A percentile compares a stretch with the other conserved stretches of the same genome.
phyloP scores from a whole-genome alignment of 345 rosid species.

The Eucalyptus caleyi region DNA sequence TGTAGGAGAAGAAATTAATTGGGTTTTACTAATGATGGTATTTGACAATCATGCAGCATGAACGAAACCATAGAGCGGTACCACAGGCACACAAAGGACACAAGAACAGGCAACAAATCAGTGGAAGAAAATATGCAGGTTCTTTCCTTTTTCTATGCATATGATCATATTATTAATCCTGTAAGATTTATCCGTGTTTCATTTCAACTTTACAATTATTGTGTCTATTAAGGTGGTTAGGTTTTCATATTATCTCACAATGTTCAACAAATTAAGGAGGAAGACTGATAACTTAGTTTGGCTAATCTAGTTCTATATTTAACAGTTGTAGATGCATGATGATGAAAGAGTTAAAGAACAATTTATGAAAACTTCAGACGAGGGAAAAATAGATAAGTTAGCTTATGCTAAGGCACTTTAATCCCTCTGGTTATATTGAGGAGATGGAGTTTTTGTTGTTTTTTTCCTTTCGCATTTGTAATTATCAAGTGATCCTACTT shows the following conservation, averaged over 20 bases:
- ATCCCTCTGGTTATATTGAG: not conserved
- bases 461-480: not conserved
- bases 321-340: not conserved
- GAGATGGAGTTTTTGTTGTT: not conserved
- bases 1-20: not conserved
- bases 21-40: not conserved
- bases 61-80: constrained; percentile 15
- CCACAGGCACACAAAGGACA: constrained; percentile 10
- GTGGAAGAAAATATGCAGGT: constrained; percentile 16
- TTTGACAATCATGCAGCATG: constrained; percentile 4
- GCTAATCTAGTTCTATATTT: not conserved
- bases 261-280: not conserved
- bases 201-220: not conserved
- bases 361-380: not conserved
- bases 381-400: not conserved
- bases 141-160: not conserved
- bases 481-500: not conserved
- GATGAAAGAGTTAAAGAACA: not conserved
- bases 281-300: not conserved
- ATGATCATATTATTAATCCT: not conserved
- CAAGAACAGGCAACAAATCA: not conserved
- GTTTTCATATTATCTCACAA: not conserved
- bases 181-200: not conserved
- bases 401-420: not conserved
- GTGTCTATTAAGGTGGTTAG: not conserved